Percentiles rank a stretch among this genome's conserved stretches.
phyloP scores from a whole-genome alignment of 371 early-diverging fungal genomes.

The Mucor ambiguus region DNA sequence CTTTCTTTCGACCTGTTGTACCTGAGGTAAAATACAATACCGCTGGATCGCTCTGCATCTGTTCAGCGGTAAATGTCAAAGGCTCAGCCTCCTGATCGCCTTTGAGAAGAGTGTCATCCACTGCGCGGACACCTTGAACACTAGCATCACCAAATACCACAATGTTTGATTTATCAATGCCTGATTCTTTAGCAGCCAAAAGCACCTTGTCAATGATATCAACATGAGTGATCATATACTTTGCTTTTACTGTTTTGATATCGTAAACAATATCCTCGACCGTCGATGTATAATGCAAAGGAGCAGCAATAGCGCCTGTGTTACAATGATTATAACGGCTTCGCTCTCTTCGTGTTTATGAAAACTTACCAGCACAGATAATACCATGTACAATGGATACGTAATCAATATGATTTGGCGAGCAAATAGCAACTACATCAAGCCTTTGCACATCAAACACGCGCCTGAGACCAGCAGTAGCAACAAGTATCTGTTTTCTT shows the following conservation, averaged over 20 bases:
- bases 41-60: conserved; percentile 13
- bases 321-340: not conserved
- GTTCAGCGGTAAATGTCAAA: conserved; percentile 8
- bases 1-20: conserved; percentile 38
- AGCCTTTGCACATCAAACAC: conserved; percentile 30
- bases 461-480: not conserved
- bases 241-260: conserved; percentile 62
- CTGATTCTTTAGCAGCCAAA: conserved; percentile 52
- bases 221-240: conserved; percentile 28
- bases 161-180: conserved; percentile 48
- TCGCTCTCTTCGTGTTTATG: too few species aligned
- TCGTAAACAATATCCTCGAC: conserved; percentile 66
- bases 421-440: conserved; percentile 67
- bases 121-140: conserved; percentile 29
- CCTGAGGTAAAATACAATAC: conserved; percentile 35
- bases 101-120: conserved; percentile 14
- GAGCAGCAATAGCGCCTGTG: conserved; percentile 60
- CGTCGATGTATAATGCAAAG: conserved; percentile 59
- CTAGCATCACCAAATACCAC: conserved; percentile 51
- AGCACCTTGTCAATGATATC: conserved; percentile 41
- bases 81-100: conserved; percentile 14
- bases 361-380: conserved; percentile 24
- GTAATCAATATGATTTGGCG: conserved; percentile 54
- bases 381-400: conserved; percentile 8
- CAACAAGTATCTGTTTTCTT: not conserved